Base-by-base conservation (phyloP, 1,284 basidiomycete genomes). In the Rhodotorula sp. region DNA sequence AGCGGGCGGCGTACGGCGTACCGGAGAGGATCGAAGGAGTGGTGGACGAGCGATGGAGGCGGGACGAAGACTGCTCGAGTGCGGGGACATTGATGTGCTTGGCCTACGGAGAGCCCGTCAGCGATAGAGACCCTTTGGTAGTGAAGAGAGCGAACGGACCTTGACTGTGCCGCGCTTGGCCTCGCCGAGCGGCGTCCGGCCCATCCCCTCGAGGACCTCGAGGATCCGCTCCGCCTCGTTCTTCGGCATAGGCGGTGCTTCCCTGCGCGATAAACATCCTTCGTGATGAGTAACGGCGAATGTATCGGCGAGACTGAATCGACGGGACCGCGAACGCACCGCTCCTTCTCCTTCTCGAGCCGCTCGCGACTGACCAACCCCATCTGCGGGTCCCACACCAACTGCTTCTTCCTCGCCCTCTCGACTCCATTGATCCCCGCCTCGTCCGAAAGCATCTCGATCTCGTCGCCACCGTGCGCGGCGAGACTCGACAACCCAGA, bases 151-250 rank as follows among this genome's bases (percentile, higher is more conserved):
- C 13, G 9, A 15, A 57, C 69, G 37, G 1, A 67, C 67, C 13
- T 67, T 40, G 31, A 59, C 40, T 4, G 67, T 44, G 4, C 59
- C 69, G 1, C 72, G 59, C 52, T 69, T 71, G 1, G 78, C 75
- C 50, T 78, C 72, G 30, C 76, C 75, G 5, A 78, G 66, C 4
- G 79, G 77, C 16, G 79, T 78, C 26, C 79, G 70, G 24, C 74
- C 71, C 73, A 80, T 74, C 20, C 76, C 78, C 59, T 81, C 80
- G 51, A 81, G 77, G 2, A 80, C 79, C 57, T 79, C 77, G 47
- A 81, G 71, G 20, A 81, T 77, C n/a, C 80, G 75, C 65, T 81
- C 80, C 4, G 80, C 80, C 64, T 81, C 80, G 67, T 81, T 81
- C 68, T 78, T 79, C 18, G 80, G 80, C 20, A 77, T 66, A 2